Conservation (phyloP, 148 eudicot genomes). For the Camellia japonica region DNA sequence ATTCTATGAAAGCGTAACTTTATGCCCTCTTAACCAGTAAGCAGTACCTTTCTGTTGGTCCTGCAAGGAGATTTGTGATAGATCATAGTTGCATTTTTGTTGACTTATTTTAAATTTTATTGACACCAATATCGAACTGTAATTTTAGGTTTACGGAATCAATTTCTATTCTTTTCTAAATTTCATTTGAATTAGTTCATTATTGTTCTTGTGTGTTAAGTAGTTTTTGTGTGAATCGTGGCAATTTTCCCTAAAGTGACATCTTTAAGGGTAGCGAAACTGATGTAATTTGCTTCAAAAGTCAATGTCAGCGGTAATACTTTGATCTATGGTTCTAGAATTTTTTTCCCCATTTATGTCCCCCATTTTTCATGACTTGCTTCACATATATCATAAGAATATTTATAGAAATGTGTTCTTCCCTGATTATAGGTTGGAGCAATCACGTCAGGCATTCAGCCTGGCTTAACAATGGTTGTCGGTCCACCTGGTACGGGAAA, state of each 20-base stretch:
- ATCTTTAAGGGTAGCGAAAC: neutral
- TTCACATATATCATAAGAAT: neutral
- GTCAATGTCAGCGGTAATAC: neutral
- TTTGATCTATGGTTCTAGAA: neutral
- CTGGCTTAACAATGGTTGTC: slow-evolving; percentile 96
- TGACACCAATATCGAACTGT: neutral
- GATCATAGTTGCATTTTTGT: neutral
- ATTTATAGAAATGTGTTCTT: neutral
- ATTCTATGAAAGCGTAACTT: neutral
- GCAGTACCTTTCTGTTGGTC: neutral
- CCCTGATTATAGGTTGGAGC: slow-evolving; percentile 66
- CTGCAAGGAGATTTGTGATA: neutral
- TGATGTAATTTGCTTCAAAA: neutral
- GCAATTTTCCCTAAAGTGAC: neutral
- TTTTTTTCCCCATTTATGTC: neutral
- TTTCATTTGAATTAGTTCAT: neutral
- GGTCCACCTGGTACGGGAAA: slow-evolving; percentile 99
- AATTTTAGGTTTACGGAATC: neutral
- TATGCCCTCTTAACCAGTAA: neutral
- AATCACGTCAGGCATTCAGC: slow-evolving; percentile 88
- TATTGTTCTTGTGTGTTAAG: neutral
- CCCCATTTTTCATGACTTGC: neutral
- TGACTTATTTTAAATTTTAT: neutral
- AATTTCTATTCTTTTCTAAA: neutral
- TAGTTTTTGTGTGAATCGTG: neutral